Percentiles rank a stretch among this genome's conserved stretches.
These are phyloP conservation scores for Globisporangium ultimum DNA, from an alignment of 352 stramenopile genomes.

Conservation along the genomic window DNA sequence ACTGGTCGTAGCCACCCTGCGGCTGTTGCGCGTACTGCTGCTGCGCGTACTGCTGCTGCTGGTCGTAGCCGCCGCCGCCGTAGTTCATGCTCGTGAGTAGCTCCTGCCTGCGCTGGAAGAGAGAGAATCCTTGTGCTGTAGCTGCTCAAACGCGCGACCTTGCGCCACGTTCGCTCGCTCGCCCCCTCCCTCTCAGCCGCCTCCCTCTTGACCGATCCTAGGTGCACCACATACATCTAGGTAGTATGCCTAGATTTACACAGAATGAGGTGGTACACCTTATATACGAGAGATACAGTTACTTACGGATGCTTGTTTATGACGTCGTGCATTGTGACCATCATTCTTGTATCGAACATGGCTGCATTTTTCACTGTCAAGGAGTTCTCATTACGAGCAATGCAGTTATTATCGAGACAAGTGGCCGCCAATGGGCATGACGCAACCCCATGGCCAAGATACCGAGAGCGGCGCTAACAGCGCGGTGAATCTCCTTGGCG, in stretches of 20 bases:
- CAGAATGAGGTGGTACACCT: not conserved
- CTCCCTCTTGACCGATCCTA: not conserved
- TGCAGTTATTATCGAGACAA: too few species aligned
- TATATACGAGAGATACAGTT: not conserved
- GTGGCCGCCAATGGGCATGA: too few species aligned
- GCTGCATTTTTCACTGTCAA: too few species aligned
- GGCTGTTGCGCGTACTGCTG: slow-evolving; percentile 34
- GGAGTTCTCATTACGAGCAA: too few species aligned
- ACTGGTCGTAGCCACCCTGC: slow-evolving; percentile 47
- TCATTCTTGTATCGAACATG: too few species aligned
- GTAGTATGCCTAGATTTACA: not conserved
- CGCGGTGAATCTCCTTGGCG: too few species aligned
- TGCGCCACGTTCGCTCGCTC: not conserved
- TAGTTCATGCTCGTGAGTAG: slow-evolving; percentile 19
- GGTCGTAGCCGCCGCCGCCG: slow-evolving; percentile 19
- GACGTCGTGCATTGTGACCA: too few species aligned
- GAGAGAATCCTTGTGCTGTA: not conserved
- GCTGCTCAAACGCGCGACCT: too few species aligned
- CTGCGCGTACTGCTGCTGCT: slow-evolving; percentile 33
- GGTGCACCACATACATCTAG: not conserved
- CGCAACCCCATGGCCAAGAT: too few species aligned
- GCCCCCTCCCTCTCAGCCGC: slow-evolving; percentile 1
- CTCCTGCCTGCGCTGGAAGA: not conserved
- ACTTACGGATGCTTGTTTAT: not conserved
- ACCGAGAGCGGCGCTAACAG: too few species aligned